Evolutionary conservation across 768 basidiomycete genomes (phyloP).

Genomic region (Galerina sulciceps): DNA sequence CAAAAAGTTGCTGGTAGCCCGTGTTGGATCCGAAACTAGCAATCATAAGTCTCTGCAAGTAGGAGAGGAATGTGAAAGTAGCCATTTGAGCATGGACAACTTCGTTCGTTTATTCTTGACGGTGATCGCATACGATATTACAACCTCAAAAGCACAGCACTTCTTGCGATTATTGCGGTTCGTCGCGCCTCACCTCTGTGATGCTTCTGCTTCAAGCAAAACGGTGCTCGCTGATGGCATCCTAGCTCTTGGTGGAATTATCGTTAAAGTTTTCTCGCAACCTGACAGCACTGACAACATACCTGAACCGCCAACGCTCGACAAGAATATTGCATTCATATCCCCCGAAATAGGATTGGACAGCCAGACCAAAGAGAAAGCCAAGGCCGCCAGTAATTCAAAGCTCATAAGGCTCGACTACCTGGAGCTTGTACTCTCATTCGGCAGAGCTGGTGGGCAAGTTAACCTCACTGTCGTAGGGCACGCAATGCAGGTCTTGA

Average conservation of each 20-base stretch:
- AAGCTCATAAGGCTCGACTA: slow-evolving; percentile 68
- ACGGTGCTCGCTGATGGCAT: slow-evolving; percentile 67
- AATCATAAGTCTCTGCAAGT: slow-evolving; percentile 47
- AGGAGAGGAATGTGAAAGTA: slow-evolving; percentile 64
- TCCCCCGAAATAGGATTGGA: slow-evolving; percentile 30
- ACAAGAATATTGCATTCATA: slow-evolving; percentile 30
- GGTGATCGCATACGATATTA: slow-evolving; percentile 77
- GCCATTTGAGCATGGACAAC: slow-evolving; percentile 61
- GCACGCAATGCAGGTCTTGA: slow-evolving; percentile 57
- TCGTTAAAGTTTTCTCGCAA: slow-evolving; percentile 49
- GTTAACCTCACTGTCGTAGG: slow-evolving; percentile 41
- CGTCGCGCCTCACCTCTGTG: slow-evolving; percentile 60
- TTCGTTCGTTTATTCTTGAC: slow-evolving; percentile 76
- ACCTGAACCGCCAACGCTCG: slow-evolving; percentile 26
- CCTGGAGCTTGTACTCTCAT: slow-evolving; percentile 56
- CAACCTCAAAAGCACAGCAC: slow-evolving; percentile 67
- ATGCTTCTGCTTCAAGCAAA: slow-evolving; percentile 55
- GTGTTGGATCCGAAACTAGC: slow-evolving; percentile 43
- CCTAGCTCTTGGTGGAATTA: slow-evolving; percentile 62
- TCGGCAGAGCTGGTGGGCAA: slow-evolving; percentile 55
- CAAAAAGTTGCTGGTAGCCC: slow-evolving; percentile 64
- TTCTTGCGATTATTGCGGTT: slow-evolving; percentile 68
- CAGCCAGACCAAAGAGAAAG: slow-evolving; percentile 42
- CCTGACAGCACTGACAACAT: slow-evolving; percentile 44
- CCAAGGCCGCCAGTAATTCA: slow-evolving; percentile 56